A percentile compares a stretch with the other conserved stretches of the same genome.
These are phyloP conservation scores for Ophiostoma triangulosporum DNA, from an alignment of 2,329 filamentous ascomycete genomes.

Conservation along the genomic window DNA sequence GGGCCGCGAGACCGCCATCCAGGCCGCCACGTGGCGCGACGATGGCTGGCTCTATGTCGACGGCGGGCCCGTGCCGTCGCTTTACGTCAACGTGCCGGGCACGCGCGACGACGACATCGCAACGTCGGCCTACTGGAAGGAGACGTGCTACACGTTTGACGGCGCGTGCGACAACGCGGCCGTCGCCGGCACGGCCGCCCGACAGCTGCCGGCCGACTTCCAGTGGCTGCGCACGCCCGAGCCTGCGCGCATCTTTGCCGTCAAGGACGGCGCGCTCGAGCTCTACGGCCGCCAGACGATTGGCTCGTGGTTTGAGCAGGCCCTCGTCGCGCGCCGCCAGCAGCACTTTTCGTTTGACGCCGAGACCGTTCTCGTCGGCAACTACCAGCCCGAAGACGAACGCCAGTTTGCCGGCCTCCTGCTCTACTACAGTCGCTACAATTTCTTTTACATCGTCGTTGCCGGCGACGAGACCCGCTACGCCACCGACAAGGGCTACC, in stretches of 20 bases:
- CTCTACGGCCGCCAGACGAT: constrained; percentile 38
- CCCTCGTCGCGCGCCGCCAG: constrained; percentile 40
- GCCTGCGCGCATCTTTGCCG: constrained; percentile 36
- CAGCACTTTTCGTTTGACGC: constrained; percentile 68
- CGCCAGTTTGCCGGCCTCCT: constrained; percentile 47
- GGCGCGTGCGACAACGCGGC: constrained; percentile 29
- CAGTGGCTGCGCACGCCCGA: constrained; percentile 46
- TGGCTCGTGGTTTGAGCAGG: constrained; percentile 46
- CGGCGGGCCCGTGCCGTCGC: constrained; percentile 39
- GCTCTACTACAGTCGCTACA: constrained; percentile 50
- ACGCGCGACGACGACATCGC: constrained; percentile 24
- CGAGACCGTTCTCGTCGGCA: constrained; percentile 70
- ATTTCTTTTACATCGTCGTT: constrained; percentile 51
- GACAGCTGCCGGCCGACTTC: constrained; percentile 35
- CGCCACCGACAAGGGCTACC: constrained; percentile 27
- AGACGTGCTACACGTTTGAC: constrained; percentile 33
- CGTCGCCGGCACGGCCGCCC: constrained; percentile 23
- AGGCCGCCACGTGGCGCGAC: constrained; percentile 43
- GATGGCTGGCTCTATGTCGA: constrained; percentile 52
- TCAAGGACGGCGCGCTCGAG: constrained; percentile 24
- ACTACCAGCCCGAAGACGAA: constrained; percentile 36
- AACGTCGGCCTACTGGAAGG: constrained; percentile 31
- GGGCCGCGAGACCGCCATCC: constrained; percentile 42
- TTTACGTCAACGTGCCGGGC: constrained; percentile 37
- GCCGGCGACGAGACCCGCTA: constrained; percentile 29